Percentiles rank a stretch among this genome's conserved stretches.
Evolutionary conservation across 768 basidiomycete genomes (phyloP).

Genomic region (Boletellus sp.): DNA sequence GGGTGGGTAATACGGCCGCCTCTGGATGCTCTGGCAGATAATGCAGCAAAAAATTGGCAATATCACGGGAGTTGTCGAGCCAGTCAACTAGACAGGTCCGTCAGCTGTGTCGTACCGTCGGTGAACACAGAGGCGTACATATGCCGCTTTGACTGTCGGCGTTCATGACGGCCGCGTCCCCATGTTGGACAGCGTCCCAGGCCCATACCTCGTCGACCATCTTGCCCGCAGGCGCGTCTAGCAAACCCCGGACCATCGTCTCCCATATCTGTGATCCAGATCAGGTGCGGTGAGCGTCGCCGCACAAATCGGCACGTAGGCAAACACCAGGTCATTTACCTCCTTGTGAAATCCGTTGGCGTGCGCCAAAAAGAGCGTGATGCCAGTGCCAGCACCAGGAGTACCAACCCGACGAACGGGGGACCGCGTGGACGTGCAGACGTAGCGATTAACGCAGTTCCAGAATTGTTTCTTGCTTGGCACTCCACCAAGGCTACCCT

Average conservation of each 20-base stretch:
- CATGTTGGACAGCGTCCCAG: slow-evolving; percentile 82
- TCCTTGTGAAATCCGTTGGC: slow-evolving; percentile 89
- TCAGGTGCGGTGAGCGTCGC: neutral
- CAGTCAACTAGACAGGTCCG: slow-evolving; percentile 56
- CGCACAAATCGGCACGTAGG: neutral
- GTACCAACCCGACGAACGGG: neutral
- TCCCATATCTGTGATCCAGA: slow-evolving; percentile 68
- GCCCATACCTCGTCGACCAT: slow-evolving; percentile 73
- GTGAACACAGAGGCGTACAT: slow-evolving; percentile 41
- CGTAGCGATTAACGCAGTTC: slow-evolving; percentile 72
- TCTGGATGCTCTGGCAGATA: slow-evolving; percentile 53
- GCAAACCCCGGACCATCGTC: slow-evolving; percentile 51
- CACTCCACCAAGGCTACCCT: slow-evolving; percentile 14
- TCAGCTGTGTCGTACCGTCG: no score
- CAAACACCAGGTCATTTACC: slow-evolving; percentile 37
- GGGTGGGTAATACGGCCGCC: slow-evolving; percentile 42
- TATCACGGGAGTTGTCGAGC: slow-evolving; percentile 73
- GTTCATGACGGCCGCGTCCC: slow-evolving; percentile 79
- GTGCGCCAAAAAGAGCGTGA: slow-evolving; percentile 75
- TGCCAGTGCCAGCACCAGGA: slow-evolving; percentile 25
- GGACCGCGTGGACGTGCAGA: slow-evolving; percentile 16
- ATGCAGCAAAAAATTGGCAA: slow-evolving; percentile 67
- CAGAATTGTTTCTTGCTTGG: slow-evolving; percentile 45
- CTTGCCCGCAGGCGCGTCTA: slow-evolving; percentile 39
- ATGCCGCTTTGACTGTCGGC: slow-evolving; percentile 48